Percentiles rank a stretch among this genome's conserved stretches.
These are phyloP conservation scores for Plasmodium adleri DNA, from an alignment of 169 alveolate species.

Conservation along the genomic window DNA sequence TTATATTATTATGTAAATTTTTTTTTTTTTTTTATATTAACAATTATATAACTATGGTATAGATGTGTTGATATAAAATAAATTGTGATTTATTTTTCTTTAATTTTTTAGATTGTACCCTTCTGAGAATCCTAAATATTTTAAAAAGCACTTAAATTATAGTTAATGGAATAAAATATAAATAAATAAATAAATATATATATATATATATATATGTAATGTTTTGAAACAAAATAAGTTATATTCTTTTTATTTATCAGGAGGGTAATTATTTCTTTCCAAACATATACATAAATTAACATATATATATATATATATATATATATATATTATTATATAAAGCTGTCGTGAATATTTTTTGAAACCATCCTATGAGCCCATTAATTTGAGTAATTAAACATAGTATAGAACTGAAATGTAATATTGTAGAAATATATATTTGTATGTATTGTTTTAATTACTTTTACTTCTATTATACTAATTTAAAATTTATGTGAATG, in stretches of 20 bases:
- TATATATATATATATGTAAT: conserved; percentile 5
- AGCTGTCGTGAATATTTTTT: conserved; percentile 75
- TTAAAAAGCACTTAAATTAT: conserved; percentile 60
- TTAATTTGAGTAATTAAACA: conserved; percentile 43
- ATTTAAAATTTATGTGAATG: not conserved
- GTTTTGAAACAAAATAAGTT: not conserved
- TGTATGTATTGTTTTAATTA: not conserved
- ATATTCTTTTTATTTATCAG: conserved; percentile 1
- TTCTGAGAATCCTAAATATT: conserved; percentile 66
- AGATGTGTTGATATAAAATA: too few relatives aligned
- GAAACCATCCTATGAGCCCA: conserved; percentile 52
- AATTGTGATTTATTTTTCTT: too few relatives aligned
- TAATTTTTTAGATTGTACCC: conserved; percentile 34
- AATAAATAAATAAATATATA: not conserved
- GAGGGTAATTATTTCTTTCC: conserved; percentile 11
- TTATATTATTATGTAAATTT: too few relatives aligned
- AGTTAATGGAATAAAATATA: conserved; percentile 16
- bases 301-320: not conserved
- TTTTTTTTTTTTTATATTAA: too few relatives aligned
- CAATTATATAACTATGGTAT: too few relatives aligned
- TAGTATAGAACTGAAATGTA: not conserved
- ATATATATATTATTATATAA: not conserved
- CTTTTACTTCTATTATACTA: not conserved
- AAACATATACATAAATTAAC: not conserved
- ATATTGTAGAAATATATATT: not conserved